These are phyloP conservation scores for Pancytospora philotis DNA, from an alignment of 371 early-diverging fungal species.

Conservation along the genomic window DNA sequence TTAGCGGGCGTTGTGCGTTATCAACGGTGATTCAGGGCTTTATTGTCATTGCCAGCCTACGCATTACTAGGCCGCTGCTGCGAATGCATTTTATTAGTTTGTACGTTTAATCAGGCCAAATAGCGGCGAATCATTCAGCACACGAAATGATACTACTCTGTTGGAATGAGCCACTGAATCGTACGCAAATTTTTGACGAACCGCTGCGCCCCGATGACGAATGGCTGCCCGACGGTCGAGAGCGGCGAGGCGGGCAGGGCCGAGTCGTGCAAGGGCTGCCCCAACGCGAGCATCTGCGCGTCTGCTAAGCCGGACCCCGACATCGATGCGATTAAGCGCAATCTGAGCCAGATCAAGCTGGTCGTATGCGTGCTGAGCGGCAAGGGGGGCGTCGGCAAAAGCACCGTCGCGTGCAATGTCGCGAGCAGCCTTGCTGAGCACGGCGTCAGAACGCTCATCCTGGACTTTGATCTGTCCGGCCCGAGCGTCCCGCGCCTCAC, in stretches of 20 bases:
- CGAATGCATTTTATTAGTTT: too few species aligned
- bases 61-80: too few species aligned
- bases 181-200: slow-evolving; percentile 63
- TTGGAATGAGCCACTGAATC: too few species aligned
- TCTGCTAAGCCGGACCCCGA: slow-evolving; percentile 82
- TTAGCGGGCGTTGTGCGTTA: neutral
- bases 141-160: too few species aligned
- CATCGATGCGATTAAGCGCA: slow-evolving; percentile 45
- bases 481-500: slow-evolving; percentile 55
- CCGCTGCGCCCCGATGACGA: neutral
- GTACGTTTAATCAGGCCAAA: too few species aligned
- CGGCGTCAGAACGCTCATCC: slow-evolving; percentile 16
- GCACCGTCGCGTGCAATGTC: slow-evolving; percentile 64
- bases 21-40: too few species aligned
- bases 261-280: slow-evolving; percentile 84
- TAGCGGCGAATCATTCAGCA: too few species aligned
- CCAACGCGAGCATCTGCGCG: slow-evolving; percentile 79
- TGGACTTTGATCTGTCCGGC: slow-evolving; percentile 59
- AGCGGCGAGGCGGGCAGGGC: slow-evolving; percentile 78
- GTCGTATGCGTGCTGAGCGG: slow-evolving; percentile 85
- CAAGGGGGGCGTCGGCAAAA: slow-evolving; percentile 83
- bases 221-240: slow-evolving; percentile 65
- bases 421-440: slow-evolving; percentile 8
- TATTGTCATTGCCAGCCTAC: too few species aligned
- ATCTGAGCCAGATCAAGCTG: slow-evolving; percentile 63